These are phyloP conservation scores for Clonostachys chloroleuca DNA, from an alignment of 2,329 filamentous ascomycete species.

Conservation along the genomic window DNA sequence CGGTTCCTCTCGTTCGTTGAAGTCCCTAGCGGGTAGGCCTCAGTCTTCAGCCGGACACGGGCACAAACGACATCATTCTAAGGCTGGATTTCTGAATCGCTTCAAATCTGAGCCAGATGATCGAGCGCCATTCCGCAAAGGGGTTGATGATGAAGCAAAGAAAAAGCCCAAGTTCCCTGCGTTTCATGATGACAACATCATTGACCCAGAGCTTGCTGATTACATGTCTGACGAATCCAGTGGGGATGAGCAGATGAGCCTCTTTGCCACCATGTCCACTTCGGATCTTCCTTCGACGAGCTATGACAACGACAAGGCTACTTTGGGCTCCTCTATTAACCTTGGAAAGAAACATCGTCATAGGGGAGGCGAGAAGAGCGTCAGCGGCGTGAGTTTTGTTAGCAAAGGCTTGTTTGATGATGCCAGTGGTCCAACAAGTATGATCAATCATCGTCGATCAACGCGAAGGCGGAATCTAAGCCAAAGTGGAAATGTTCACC, in stretches of 20 bases:
- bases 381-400: constrained; percentile 64
- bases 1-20: constrained; percentile 87
- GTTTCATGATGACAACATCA: constrained; percentile 98
- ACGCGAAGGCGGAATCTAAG: constrained; percentile 78
- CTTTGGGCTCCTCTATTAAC: constrained; percentile 67
- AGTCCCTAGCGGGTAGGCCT: constrained; percentile 67
- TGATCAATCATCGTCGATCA: constrained; percentile 56
- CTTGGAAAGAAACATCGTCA: constrained; percentile 71
- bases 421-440: constrained; percentile 45
- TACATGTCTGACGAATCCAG: constrained; percentile 97
- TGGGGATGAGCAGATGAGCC: constrained; percentile 85
- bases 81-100: constrained; percentile 75
- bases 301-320: constrained; percentile 70
- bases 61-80: constrained; percentile 84
- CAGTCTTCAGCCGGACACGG: constrained; percentile 65
- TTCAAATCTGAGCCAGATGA: constrained; percentile 72
- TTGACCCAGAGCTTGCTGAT: constrained; percentile 90
- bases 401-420: constrained; percentile 65
- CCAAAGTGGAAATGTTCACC: constrained; percentile 65
- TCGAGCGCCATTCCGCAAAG: constrained; percentile 80
- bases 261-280: constrained; percentile 72
- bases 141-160: constrained; percentile 59
- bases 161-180: constrained; percentile 70
- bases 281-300: constrained; percentile 60
- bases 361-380: constrained; percentile 71